A percentile compares a stretch with the other conserved stretches of the same genome.
Conservation (phyloP, 1,284 basidiomycete genomes). For the Wolfiporia cocos region DNA sequence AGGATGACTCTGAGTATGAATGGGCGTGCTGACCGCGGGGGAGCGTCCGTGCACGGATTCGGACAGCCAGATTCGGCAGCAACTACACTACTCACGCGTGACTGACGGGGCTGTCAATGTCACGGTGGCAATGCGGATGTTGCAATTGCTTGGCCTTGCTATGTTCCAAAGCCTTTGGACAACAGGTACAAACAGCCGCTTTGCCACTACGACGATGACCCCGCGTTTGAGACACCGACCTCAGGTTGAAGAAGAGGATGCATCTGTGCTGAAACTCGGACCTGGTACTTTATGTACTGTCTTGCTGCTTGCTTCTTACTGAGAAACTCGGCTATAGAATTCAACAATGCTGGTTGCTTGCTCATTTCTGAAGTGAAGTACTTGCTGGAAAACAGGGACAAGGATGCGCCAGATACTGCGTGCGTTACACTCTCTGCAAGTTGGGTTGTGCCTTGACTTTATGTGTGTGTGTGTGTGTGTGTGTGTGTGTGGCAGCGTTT, state of each 20-base stretch:
- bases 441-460: not conserved
- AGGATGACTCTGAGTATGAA: too few relatives aligned
- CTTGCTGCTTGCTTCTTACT: not conserved
- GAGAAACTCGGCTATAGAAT: slow-evolving; percentile 51
- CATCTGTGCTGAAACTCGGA: slow-evolving; percentile 62
- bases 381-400: slow-evolving; percentile 80
- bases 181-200: slow-evolving; percentile 18
- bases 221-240: slow-evolving; percentile 43
- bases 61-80: too few relatives aligned
- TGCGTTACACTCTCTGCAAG: slow-evolving; percentile 32
- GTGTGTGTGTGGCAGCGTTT: slow-evolving; percentile 54
- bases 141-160: slow-evolving; percentile 21
- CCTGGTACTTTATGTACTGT: slow-evolving; percentile 34
- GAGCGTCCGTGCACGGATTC: too few relatives aligned
- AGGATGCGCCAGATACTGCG: slow-evolving; percentile 80
- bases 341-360: slow-evolving; percentile 86
- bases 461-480: not conserved
- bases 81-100: too few relatives aligned
- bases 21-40: too few relatives aligned
- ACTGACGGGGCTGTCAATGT: too few relatives aligned
- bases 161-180: slow-evolving; percentile 20
- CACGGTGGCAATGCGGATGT: too few relatives aligned
- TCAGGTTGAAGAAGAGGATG: slow-evolving; percentile 64
- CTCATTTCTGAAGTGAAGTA: slow-evolving; percentile 91
- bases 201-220: slow-evolving; percentile 27